phyloP scores from a whole-genome alignment of 1,284 basidiomycete species.

The Pholiota adiposa region DNA sequence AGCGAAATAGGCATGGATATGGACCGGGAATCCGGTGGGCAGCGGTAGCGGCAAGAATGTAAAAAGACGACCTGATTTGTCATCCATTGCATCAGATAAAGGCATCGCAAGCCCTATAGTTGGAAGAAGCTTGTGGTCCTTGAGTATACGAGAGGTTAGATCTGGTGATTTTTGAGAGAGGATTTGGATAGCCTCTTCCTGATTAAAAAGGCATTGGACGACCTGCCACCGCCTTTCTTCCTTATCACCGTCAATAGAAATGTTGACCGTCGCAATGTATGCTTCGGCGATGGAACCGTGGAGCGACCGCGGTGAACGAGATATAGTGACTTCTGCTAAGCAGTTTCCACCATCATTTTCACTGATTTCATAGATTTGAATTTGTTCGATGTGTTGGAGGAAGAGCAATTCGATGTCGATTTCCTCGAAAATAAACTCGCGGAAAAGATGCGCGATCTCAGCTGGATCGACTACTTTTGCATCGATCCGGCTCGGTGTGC shows the following conservation, averaged over 20 bases:
- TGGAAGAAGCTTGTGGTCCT: slow-evolving; percentile 45
- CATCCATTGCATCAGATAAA: slow-evolving; percentile 16
- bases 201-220: slow-evolving; percentile 12
- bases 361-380: slow-evolving; percentile 44
- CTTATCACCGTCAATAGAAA: neutral
- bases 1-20: slow-evolving; percentile 51
- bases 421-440: slow-evolving; percentile 46
- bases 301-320: neutral
- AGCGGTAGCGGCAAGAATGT: slow-evolving; percentile 53
- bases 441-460: slow-evolving; percentile 42
- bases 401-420: slow-evolving; percentile 49
- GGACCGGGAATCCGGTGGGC: slow-evolving; percentile 46
- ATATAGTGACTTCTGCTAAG: slow-evolving; percentile 23
- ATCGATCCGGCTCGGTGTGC: slow-evolving; percentile 35
- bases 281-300: slow-evolving; percentile 1
- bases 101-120: slow-evolving; percentile 42
- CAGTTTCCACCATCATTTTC: slow-evolving; percentile 24
- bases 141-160: slow-evolving; percentile 23
- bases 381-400: slow-evolving; percentile 39
- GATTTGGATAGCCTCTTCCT: slow-evolving; percentile 9
- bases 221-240: slow-evolving; percentile 11
- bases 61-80: slow-evolving; percentile 43
- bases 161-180: slow-evolving; percentile 9
- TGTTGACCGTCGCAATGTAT: slow-evolving; percentile 6
- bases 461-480: slow-evolving; percentile 31